phyloP scores from a whole-genome alignment of 2,329 filamentous ascomycete species.

The Monosporascus sp. region DNA sequence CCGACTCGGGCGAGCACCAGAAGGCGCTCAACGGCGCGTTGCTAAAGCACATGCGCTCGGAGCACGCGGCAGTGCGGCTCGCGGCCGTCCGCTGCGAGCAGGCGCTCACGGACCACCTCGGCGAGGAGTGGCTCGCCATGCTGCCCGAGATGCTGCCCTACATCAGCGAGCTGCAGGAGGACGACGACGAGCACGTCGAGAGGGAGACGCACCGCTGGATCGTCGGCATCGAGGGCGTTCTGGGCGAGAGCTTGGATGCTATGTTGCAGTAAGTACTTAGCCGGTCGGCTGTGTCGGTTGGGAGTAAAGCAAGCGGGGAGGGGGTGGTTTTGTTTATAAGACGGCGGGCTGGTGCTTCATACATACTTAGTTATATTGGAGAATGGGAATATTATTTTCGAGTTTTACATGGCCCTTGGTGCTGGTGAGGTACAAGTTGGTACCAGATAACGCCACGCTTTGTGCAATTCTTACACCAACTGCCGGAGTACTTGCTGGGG shows the following conservation, averaged over 20 bases:
- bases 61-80: conserved; percentile 66
- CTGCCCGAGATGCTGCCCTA: conserved; percentile 94
- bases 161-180: conserved; percentile 92
- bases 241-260: conserved; percentile 85
- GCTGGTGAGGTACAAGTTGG: too few species aligned
- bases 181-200: conserved; percentile 92
- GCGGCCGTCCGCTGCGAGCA: conserved; percentile 80
- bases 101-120: conserved; percentile 69
- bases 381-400: too few species aligned
- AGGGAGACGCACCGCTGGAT: conserved; percentile 88
- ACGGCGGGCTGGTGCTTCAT: background rate
- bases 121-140: conserved; percentile 89
- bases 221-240: conserved; percentile 76
- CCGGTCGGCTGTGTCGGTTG: background rate
- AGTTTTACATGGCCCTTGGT: too few species aligned
- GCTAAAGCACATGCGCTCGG: conserved; percentile 71
- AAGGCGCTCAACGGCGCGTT: conserved; percentile 79
- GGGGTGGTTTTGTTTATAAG: background rate
- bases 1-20: conserved; percentile 82
- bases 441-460: too few species aligned
- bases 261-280: conserved; percentile 68
- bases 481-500: too few species aligned
- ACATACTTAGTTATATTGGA: too few species aligned
- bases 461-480: too few species aligned
- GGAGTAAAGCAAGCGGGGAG: background rate